phyloP scores from a whole-genome alignment of 805 yeast genomes.

The Wickerhamiella vanderwaltii region DNA sequence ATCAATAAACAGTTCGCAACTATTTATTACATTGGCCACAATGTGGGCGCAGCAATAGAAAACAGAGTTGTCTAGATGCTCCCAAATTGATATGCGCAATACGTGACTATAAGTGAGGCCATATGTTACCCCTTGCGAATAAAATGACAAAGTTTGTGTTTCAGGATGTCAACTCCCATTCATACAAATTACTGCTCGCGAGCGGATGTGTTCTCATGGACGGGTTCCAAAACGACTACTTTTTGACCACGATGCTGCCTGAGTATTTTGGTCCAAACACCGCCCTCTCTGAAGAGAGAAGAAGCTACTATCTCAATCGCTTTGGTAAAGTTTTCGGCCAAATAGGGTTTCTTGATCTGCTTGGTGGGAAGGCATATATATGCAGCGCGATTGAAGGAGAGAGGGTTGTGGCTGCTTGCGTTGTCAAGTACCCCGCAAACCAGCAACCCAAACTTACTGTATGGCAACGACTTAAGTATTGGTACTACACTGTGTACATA shows the following conservation, averaged over 20 bases:
- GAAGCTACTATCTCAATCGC: neutral
- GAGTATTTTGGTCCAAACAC: constrained; percentile 4
- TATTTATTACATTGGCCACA: too few species aligned
- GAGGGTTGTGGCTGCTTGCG: neutral
- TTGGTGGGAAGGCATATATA: neutral
- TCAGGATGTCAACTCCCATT: too few species aligned
- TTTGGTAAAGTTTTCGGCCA: neutral
- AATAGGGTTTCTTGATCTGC: neutral
- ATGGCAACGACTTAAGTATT: constrained; percentile 1
- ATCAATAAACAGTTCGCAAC: too few species aligned
- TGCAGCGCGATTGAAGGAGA: neutral
- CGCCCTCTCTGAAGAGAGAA: neutral
- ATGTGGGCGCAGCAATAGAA: too few species aligned
- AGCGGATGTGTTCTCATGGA: too few species aligned
- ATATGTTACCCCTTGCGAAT: too few species aligned
- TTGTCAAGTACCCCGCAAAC: neutral
- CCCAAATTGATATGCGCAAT: too few species aligned
- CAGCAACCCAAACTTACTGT: neutral
- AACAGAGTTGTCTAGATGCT: too few species aligned
- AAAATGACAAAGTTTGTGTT: too few species aligned
- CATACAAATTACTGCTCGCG: too few species aligned
- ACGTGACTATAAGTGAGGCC: too few species aligned
- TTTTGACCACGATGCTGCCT: constrained; percentile 1
- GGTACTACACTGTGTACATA: neutral
- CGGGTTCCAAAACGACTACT: constrained; percentile 3